phyloP scores from a whole-genome alignment of 2,329 filamentous ascomycete genomes.

The Passalora sequoiae region DNA sequence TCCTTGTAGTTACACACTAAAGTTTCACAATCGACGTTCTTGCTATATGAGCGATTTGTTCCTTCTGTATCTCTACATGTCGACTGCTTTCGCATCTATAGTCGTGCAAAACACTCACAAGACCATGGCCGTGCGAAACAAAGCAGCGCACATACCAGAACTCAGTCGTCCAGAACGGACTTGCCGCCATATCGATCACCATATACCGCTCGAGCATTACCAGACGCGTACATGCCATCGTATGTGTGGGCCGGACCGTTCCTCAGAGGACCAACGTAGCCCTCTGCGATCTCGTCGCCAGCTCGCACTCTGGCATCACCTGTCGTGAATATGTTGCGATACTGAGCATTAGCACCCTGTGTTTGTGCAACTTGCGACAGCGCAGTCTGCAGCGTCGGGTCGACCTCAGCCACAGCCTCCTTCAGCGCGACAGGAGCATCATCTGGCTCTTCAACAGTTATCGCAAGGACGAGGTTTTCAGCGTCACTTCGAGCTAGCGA shows the following conservation, averaged over 20 bases:
- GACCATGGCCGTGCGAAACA: too few relatives aligned
- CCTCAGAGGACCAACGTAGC: not conserved
- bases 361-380: not conserved
- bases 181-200: conserved; percentile 4
- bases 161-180: conserved; percentile 3
- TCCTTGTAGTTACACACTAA: not conserved
- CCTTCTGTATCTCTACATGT: not conserved
- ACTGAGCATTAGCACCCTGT: not conserved
- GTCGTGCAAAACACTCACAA: too few relatives aligned
- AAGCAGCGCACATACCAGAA: too few relatives aligned
- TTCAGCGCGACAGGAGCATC: not conserved
- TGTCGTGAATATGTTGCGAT: conserved; percentile 1
- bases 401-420: conserved; percentile 5
- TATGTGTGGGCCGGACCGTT: not conserved
- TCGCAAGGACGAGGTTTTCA: not conserved
- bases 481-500: conserved; percentile 1
- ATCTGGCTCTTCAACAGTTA: not conserved
- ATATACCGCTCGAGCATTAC: not conserved
- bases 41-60: not conserved
- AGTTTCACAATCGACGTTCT: not conserved
- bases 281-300: conserved; percentile 3
- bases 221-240: not conserved
- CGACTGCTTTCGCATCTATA: too few relatives aligned
- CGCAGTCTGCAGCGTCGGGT: conserved; percentile 1
- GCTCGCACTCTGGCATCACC: not conserved